phyloP scores from a whole-genome alignment of 2,329 filamentous ascomycete species.

The Beauveria varroae region DNA sequence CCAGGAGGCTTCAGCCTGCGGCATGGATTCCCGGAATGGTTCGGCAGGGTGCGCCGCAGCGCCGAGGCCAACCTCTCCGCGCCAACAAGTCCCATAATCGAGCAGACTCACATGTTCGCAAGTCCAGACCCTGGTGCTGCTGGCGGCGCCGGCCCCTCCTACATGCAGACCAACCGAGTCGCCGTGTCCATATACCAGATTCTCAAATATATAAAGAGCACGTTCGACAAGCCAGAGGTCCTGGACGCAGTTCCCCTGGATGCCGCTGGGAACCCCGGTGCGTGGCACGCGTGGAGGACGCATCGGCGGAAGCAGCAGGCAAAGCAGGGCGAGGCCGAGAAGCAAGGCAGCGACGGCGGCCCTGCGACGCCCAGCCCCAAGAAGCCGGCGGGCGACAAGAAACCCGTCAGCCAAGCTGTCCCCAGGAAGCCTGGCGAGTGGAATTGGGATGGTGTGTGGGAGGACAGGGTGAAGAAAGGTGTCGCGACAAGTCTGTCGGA shows the following conservation, averaged over 20 bases:
- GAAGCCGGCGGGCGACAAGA: slow-evolving; percentile 5
- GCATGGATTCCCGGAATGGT: slow-evolving; percentile 89
- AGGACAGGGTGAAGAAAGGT: slow-evolving; percentile 74
- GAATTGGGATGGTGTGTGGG: slow-evolving; percentile 98
- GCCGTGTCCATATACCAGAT: slow-evolving; percentile 54
- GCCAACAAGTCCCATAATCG: background rate
- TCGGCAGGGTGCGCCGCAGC: slow-evolving; percentile 50
- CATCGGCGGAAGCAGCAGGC: slow-evolving; percentile 42
- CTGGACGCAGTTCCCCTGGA: slow-evolving; percentile 74
- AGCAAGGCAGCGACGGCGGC: background rate
- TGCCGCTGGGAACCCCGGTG: slow-evolving; percentile 80
- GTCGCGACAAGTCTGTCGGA: slow-evolving; percentile 74
- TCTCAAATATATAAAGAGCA: slow-evolving; percentile 70
- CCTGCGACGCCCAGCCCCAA: slow-evolving; percentile 5
- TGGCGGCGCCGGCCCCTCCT: background rate
- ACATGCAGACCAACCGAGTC: slow-evolving; percentile 7
- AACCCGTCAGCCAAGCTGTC: background rate
- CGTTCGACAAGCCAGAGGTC: slow-evolving; percentile 71
- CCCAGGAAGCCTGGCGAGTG: slow-evolving; percentile 67
- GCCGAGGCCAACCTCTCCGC: slow-evolving; percentile 14
- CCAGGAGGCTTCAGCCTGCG: slow-evolving; percentile 86
- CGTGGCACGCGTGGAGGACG: slow-evolving; percentile 88
- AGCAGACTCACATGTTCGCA: background rate
- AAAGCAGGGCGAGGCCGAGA: slow-evolving; percentile 14
- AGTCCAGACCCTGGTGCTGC: background rate